These are phyloP conservation scores for Metahyphopichia silvanorum DNA, from an alignment of 805 yeast species.

Conservation along the genomic window DNA sequence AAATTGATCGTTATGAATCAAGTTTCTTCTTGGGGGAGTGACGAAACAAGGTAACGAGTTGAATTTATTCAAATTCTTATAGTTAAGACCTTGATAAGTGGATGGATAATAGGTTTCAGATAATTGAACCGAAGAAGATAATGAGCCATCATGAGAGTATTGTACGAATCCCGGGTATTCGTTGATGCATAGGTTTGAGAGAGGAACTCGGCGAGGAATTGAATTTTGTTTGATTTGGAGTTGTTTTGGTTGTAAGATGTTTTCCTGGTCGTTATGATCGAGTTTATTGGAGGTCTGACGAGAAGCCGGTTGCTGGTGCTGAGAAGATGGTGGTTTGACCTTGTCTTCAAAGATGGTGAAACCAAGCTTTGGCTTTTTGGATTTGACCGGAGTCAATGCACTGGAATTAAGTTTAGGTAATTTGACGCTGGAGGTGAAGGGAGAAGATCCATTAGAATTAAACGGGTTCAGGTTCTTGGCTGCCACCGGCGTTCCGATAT, in stretches of 20 bases:
- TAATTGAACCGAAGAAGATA: slow-evolving; percentile 13
- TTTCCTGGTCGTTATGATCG: slow-evolving; percentile 39
- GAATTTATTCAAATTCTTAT: slow-evolving; percentile 30
- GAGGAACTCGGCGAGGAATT: slow-evolving; percentile 18
- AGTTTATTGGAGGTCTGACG: slow-evolving; percentile 12
- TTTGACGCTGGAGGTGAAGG: slow-evolving; percentile 1
- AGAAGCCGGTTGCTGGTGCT: background rate
- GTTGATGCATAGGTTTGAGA: slow-evolving; percentile 24
- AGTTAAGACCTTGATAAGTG: slow-evolving; percentile 17
- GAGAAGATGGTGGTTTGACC: slow-evolving; percentile 1
- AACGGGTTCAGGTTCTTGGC: background rate
- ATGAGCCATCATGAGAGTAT: slow-evolving; percentile 2
- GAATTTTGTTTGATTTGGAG: slow-evolving; percentile 6
- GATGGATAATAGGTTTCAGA: slow-evolving; percentile 27
- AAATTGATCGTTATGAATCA: slow-evolving; percentile 15
- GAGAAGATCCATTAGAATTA: background rate
- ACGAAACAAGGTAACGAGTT: slow-evolving; percentile 27
- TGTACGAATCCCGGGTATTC: slow-evolving; percentile 28
- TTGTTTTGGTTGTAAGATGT: slow-evolving; percentile 34
- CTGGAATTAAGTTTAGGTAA: background rate
- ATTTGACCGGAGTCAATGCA: background rate
- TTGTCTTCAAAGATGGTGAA: slow-evolving; percentile 20
- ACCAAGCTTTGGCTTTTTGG: slow-evolving; percentile 13
- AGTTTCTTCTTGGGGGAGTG: slow-evolving; percentile 30
- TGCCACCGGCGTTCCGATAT: slow-evolving; percentile 2